A percentile compares a stretch with the other conserved stretches of the same genome.
These are phyloP conservation scores for Microbotryum scabiosae DNA, from an alignment of 1,284 basidiomycete species.

Conservation along the genomic window DNA sequence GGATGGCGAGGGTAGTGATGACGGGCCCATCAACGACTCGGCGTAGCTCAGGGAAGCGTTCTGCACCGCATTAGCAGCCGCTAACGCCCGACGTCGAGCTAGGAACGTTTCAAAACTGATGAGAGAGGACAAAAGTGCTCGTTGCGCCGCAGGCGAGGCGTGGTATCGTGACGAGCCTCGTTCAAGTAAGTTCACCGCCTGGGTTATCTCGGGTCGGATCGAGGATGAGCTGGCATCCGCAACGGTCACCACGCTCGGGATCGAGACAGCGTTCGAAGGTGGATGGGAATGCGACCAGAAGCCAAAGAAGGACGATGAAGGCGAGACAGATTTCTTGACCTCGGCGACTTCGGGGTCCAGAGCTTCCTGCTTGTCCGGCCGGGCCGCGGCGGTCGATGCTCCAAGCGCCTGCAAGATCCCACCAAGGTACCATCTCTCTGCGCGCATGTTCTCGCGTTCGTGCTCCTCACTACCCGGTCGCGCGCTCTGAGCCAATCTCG, in stretches of 20 bases:
- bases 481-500: constrained; percentile 18
- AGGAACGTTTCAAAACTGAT: constrained; percentile 25
- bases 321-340: constrained; percentile 10
- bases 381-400: neutral
- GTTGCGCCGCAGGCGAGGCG: constrained; percentile 10
- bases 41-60: constrained; percentile 10
- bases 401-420: constrained; percentile 14
- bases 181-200: constrained; percentile 13
- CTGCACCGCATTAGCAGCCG: constrained; percentile 12
- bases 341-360: neutral
- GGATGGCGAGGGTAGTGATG: neutral
- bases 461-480: constrained; percentile 10
- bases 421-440: constrained; percentile 21
- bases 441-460: constrained; percentile 4
- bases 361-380: constrained; percentile 5
- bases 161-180: neutral
- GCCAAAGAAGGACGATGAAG: constrained; percentile 24
- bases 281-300: constrained; percentile 31
- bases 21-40: neutral
- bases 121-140: constrained; percentile 23
- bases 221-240: neutral
- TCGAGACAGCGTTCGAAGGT: neutral
- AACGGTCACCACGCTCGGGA: neutral
- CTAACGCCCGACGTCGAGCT: constrained; percentile 12
- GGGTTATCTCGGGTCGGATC: constrained; percentile 10